A percentile compares a stretch with the other conserved stretches of the same genome.
These are phyloP conservation scores for Aspergillus pseudotamarii DNA, from an alignment of 2,329 filamentous ascomycete genomes.

Conservation along the genomic window DNA sequence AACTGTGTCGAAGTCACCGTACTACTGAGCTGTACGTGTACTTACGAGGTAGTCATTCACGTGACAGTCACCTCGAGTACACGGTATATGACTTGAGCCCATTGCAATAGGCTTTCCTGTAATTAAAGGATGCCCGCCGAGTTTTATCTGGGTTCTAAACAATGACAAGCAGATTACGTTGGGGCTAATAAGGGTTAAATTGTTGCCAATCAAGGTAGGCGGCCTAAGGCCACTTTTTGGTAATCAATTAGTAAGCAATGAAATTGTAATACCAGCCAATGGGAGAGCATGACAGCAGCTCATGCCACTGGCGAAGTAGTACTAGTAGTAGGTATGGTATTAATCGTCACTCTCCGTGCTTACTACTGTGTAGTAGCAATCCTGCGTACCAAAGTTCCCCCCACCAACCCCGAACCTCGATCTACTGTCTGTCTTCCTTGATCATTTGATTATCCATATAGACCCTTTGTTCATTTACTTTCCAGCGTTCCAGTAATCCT, in stretches of 20 bases:
- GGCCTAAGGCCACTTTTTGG: not conserved
- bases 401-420: not conserved
- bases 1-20: not conserved
- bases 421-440: not conserved
- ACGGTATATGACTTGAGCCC: too few species aligned
- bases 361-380: not conserved
- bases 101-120: not conserved
- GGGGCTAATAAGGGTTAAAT: not conserved
- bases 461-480: not conserved
- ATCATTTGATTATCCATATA: not conserved
- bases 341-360: not conserved
- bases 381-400: not conserved
- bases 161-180: not conserved
- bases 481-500: not conserved
- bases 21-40: not conserved
- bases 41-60: not conserved
- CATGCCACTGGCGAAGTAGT: too few species aligned
- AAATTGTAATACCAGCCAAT: not conserved
- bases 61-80: not conserved
- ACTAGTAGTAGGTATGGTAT: not conserved
- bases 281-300: not conserved
- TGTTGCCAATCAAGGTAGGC: not conserved
- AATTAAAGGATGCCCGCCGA: not conserved
- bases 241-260: not conserved
- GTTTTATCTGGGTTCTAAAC: not conserved